Percentiles rank a stretch among this genome's conserved stretches.
phyloP scores from a whole-genome alignment of 352 stramenopile species.

The Phytophthora cajani region DNA sequence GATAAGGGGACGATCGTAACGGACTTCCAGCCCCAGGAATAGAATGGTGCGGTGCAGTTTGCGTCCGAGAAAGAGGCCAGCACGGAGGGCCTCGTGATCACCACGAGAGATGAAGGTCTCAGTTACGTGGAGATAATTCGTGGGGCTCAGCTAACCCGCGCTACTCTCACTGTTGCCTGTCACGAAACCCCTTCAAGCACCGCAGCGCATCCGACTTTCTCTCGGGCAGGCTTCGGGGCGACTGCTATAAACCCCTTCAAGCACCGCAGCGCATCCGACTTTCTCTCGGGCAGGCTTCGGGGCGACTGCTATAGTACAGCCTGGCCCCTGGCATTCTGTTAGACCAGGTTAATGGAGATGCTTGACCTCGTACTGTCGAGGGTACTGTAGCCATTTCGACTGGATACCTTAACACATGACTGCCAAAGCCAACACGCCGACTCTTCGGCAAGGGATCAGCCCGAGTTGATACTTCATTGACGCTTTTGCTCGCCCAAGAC shows the following conservation, averaged over 20 bases:
- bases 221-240: background rate
- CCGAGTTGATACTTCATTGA: background rate
- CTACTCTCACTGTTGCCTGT: slow-evolving; percentile 4
- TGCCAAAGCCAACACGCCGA: background rate
- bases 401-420: background rate
- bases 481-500: background rate
- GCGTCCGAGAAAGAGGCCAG: background rate
- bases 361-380: background rate
- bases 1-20: background rate
- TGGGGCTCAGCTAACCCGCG: background rate
- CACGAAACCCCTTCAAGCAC: background rate
- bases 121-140: background rate
- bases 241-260: background rate
- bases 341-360: background rate
- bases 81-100: background rate
- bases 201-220: background rate
- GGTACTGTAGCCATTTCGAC: background rate
- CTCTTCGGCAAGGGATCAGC: background rate
- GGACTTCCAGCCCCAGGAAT: slow-evolving; percentile 7
- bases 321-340: background rate
- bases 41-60: background rate
- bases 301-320: background rate
- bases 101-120: background rate
- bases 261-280: background rate
- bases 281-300: background rate